Base-by-base conservation (phyloP, 257 asterid genomes). In the Ocimum tenuiflorum region DNA sequence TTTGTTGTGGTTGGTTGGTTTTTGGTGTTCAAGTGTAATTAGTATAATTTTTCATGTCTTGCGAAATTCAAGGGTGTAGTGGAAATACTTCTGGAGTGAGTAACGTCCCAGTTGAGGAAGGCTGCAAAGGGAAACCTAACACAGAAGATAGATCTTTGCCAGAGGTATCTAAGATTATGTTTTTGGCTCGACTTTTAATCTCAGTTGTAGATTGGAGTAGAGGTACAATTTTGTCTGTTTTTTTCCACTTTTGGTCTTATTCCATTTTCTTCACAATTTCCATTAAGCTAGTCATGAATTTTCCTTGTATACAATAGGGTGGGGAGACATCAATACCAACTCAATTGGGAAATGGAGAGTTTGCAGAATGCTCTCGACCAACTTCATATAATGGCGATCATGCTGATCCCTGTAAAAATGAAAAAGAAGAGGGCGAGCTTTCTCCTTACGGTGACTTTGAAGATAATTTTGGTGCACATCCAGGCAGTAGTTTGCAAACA, bases 401-500 rank as follows among this genome's bases (percentile, higher is more conserved):
- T 39, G 75, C 70, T 56, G 91, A 86, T 82, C 89, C 86, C 63
- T 52, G 85, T 42, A 88, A 86, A 78, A 82, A 50, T 62, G 99
- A 94, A 85, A 94, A 94, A 78, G 99, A 91, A 81, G 97, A 86
- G 80, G 96, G 92, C 24, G 97, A 88, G 71, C 81, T 88, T 63
- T 94, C 97, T 46, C 95, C 96, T 14, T 82, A 62, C 66, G 87
- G 87, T 42, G 92, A 90, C 78, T 86, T 79, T 76, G 96, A 83
- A 76, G 97, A 88, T 66, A 94, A 86, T 73, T 80, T 83, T 77
- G 97, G 79, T 74, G 82, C 80, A 53, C 78, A 79, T 69, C 85
- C 65, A 22, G 81, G 78, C 57, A 77, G 78, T 75, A 70, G 54
- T 56, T 67, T 78, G 42, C 89, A 80, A 42, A 56, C 76, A 59